phyloP scores from a whole-genome alignment of 805 yeast species.

The Candida jianshihensis region DNA sequence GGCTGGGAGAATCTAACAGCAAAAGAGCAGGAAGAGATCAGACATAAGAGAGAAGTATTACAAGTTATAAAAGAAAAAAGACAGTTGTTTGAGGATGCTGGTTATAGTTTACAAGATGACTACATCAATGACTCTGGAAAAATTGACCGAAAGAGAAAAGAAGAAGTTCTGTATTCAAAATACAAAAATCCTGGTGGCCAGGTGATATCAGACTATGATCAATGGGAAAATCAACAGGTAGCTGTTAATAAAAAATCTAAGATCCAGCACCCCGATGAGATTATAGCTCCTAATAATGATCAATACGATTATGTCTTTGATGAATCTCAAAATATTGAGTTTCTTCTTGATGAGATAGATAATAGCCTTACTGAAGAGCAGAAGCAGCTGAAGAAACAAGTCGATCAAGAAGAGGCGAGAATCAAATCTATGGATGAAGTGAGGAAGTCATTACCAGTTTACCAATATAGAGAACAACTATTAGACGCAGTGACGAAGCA shows the following conservation, averaged over 20 bases:
- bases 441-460: conserved; percentile 71
- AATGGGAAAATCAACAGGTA: conserved; percentile 18
- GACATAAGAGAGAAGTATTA: conserved; percentile 43
- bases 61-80: conserved; percentile 34
- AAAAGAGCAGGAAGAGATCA: conserved; percentile 45
- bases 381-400: conserved; percentile 28
- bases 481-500: conserved; percentile 51
- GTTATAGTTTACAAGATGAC: conserved; percentile 52
- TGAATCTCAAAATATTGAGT: conserved; percentile 51
- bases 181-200: conserved; percentile 31
- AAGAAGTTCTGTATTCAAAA: conserved; percentile 38
- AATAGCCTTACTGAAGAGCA: conserved; percentile 24
- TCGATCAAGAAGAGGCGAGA: conserved; percentile 27
- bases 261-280: conserved; percentile 32
- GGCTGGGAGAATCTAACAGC: conserved; percentile 49
- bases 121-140: conserved; percentile 44
- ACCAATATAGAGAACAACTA: conserved; percentile 49
- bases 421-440: conserved; percentile 29
- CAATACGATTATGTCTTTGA: conserved; percentile 78
- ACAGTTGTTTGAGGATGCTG: conserved; percentile 25
- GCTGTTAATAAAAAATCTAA: conserved; percentile 13
- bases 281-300: conserved; percentile 33
- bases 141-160: conserved; percentile 48
- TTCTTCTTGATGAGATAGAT: conserved; percentile 31
- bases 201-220: conserved; percentile 16